Conservation (phyloP, 306 rosid species). For the Prunus mume region DNA sequence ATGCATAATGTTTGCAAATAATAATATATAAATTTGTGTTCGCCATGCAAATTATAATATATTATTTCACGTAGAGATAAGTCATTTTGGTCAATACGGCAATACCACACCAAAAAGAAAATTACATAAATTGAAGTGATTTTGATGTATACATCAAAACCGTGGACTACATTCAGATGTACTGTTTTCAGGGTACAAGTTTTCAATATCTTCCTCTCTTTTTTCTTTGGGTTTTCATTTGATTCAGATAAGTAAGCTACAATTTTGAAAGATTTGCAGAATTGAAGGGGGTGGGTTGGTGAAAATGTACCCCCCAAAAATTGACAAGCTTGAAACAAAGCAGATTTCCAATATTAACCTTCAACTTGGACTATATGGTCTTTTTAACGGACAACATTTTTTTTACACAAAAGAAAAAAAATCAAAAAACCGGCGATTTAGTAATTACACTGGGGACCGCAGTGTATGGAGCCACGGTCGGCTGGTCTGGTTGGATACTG, state of each 20-base stretch:
- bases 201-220: background rate
- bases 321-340: background rate
- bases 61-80: conserved; percentile 16
- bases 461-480: conserved; percentile 14
- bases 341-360: background rate
- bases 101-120: background rate
- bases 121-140: conserved; percentile 1
- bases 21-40: background rate
- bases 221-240: background rate
- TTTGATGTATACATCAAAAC: background rate
- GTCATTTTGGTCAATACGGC: conserved; percentile 1
- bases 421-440: background rate
- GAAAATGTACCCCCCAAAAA: conserved; percentile 8
- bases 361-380: background rate
- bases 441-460: background rate
- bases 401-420: background rate
- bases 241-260: background rate
- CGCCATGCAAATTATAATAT: background rate
- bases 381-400: background rate
- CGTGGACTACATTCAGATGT: conserved; percentile 14
- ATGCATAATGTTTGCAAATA: background rate
- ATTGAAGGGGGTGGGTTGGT: background rate
- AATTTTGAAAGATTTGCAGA: background rate
- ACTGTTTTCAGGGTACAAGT: conserved; percentile 10
- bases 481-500: conserved; percentile 34